Conservation (phyloP, 2,329 filamentous ascomycete genomes). For the Cladophialophora psammophila region DNA sequence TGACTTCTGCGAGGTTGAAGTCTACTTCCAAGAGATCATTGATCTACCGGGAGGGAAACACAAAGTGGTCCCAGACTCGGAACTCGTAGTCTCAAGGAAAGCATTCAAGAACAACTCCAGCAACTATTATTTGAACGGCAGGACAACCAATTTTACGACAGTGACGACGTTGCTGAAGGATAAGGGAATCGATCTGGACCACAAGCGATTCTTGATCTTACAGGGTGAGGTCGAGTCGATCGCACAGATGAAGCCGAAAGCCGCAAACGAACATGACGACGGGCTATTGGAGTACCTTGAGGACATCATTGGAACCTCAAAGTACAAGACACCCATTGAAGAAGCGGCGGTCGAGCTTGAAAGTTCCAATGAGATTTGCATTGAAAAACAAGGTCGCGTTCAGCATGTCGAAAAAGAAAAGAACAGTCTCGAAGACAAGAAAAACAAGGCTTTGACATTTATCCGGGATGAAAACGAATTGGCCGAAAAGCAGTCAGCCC, state of each 20-base stretch:
- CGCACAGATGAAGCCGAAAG: conserved; percentile 98
- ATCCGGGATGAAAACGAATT: conserved; percentile 94
- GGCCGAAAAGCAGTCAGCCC: conserved; percentile 82
- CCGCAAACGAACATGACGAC: conserved; percentile 92
- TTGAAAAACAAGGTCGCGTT: conserved; percentile 93
- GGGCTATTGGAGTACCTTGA: conserved; percentile 95
- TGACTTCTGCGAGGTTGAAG: conserved; percentile 91
- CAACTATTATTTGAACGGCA: conserved; percentile 96
- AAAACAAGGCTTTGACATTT: conserved; percentile 88
- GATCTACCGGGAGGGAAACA: conserved; percentile 79
- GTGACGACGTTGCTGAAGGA: conserved; percentile 88
- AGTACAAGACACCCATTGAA: conserved; percentile 97
- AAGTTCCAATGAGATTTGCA: conserved; percentile 88
- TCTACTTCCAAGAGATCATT: conserved; percentile 94
- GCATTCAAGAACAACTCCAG: conserved; percentile 98
- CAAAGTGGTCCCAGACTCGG: conserved; percentile 81
- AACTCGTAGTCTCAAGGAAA: conserved; percentile 84
- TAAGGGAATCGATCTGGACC: conserved; percentile 91
- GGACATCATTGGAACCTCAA: conserved; percentile 98
- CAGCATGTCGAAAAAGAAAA: conserved; percentile 99
- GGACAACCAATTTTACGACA: conserved; percentile 87
- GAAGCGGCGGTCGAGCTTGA: conserved; percentile 91
- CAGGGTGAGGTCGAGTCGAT: conserved; percentile 99
- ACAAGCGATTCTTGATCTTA: conserved; percentile 96
- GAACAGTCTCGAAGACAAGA: conserved; percentile 91